A percentile compares a stretch with the other conserved stretches of the same genome.
phyloP scores from a whole-genome alignment of 805 yeast genomes.

The Candida takata region DNA sequence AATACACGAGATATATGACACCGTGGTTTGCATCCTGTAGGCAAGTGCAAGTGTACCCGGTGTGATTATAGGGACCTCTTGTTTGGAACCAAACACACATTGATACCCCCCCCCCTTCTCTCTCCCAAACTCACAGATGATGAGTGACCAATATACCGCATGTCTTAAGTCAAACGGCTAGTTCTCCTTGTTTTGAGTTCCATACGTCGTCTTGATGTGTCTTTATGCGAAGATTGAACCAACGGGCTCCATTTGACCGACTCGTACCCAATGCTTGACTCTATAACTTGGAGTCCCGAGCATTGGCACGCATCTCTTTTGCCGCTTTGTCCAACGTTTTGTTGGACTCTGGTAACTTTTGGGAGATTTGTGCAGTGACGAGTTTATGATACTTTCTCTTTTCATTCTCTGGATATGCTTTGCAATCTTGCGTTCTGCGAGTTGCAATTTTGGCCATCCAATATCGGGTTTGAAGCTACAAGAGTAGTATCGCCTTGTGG shows the following conservation, averaged over 20 bases:
- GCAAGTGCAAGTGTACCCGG: no score
- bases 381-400: neutral
- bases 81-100: no score
- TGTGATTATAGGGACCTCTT: no score
- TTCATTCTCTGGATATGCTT: no score
- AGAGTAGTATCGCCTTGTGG: no score
- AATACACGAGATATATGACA: no score
- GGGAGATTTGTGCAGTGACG: neutral
- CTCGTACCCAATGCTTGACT: neutral
- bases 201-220: slow-evolving; percentile 26
- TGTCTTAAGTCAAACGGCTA: slow-evolving; percentile 19
- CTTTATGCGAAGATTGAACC: slow-evolving; percentile 24
- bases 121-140: no score
- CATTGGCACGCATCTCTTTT: neutral
- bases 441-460: no score
- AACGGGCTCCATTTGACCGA: slow-evolving; percentile 1
- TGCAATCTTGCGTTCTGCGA: neutral
- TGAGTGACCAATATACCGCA: slow-evolving; percentile 8
- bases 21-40: no score
- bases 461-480: no score
- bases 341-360: neutral
- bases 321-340: slow-evolving; percentile 3
- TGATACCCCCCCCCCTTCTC: no score
- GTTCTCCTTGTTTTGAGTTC: slow-evolving; percentile 2
- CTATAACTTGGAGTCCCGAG: neutral